A percentile compares a stretch with the other conserved stretches of the same genome.
phyloP scores from a whole-genome alignment of 768 basidiomycete genomes.

The Agrocybe praecox region DNA sequence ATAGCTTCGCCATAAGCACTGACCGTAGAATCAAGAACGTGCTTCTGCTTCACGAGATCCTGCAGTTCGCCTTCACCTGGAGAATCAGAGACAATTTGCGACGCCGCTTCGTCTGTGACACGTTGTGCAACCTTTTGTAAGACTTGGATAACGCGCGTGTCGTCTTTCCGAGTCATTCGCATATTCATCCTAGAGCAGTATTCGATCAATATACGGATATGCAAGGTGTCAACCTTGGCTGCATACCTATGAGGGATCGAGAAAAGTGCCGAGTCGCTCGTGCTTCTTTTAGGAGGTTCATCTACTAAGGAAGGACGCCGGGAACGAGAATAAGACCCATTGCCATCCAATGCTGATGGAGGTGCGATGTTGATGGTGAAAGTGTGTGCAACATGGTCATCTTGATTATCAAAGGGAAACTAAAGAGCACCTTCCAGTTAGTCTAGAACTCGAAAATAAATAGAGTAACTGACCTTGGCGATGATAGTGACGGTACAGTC shows the following conservation, averaged over 20 bases:
- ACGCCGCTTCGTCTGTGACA: conserved; percentile 73
- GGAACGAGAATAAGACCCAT: conserved; percentile 39
- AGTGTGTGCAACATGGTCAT: conserved; percentile 65
- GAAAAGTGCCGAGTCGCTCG: conserved; percentile 50
- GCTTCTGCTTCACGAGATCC: conserved; percentile 79
- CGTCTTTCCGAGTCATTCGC: conserved; percentile 36
- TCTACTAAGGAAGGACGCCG: conserved; percentile 44
- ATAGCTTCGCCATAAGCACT: conserved; percentile 76
- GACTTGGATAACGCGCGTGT: conserved; percentile 78
- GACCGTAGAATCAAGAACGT: conserved; percentile 70
- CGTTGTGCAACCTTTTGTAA: conserved; percentile 77
- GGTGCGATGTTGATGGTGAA: conserved; percentile 78
- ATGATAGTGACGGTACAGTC: conserved; percentile 75
- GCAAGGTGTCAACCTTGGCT: not conserved
- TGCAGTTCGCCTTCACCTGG: conserved; percentile 53
- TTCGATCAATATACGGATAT: not conserved
- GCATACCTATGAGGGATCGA: conserved; percentile 41
- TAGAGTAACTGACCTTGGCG: conserved; percentile 61
- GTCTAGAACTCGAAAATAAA: not conserved
- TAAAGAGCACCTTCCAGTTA: conserved; percentile 26
- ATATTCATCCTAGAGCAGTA: conserved; percentile 10
- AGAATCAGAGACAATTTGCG: conserved; percentile 59
- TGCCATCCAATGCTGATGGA: conserved; percentile 42
- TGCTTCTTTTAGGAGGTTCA: conserved; percentile 45
- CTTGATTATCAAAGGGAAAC: conserved; percentile 76